phyloP scores from a whole-genome alignment of 768 basidiomycete species.

The Calocybe gangraenosa region DNA sequence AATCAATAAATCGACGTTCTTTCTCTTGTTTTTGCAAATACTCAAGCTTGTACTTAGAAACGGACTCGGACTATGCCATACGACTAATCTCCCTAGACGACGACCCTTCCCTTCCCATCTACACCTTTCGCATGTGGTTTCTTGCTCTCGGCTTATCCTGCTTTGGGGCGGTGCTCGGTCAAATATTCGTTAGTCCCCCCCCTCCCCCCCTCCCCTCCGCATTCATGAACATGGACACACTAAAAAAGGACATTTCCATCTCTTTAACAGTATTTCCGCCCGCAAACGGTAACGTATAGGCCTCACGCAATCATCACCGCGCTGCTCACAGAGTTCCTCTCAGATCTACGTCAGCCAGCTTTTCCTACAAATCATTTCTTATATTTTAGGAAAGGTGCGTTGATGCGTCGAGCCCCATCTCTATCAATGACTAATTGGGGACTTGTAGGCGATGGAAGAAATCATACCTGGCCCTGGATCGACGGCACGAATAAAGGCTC shows the following conservation, averaged over 20 bases:
- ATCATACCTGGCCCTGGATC: slow-evolving; percentile 20
- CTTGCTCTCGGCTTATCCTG: slow-evolving; percentile 40
- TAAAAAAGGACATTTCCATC: too few relatives aligned
- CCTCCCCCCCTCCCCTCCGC: too few relatives aligned
- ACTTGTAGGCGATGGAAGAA: slow-evolving; percentile 27
- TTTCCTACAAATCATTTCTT: slow-evolving; percentile 41
- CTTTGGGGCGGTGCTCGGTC: slow-evolving; percentile 38
- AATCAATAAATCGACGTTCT: too few relatives aligned
- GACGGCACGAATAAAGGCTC: too few relatives aligned
- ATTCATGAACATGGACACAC: too few relatives aligned
- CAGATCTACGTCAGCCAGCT: slow-evolving; percentile 33
- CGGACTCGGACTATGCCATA: slow-evolving; percentile 29
- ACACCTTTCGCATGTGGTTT: slow-evolving; percentile 44
- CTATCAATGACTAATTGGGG: background rate
- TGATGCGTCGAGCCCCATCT: background rate
- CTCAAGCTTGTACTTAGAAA: slow-evolving; percentile 18
- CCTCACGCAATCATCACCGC: too few relatives aligned
- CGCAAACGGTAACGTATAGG: too few relatives aligned
- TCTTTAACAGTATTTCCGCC: slow-evolving; percentile 29
- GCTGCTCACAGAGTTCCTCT: too few relatives aligned
- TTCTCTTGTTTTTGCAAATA: too few relatives aligned
- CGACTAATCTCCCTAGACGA: slow-evolving; percentile 38
- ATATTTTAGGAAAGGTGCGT: slow-evolving; percentile 37
- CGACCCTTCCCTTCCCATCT: slow-evolving; percentile 30
- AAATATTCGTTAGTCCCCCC: slow-evolving; percentile 29